A percentile compares a stretch with the other conserved stretches of the same genome.
phyloP scores from a whole-genome alignment of 108 stramenopile genomes.

The Nitzschia palea region DNA sequence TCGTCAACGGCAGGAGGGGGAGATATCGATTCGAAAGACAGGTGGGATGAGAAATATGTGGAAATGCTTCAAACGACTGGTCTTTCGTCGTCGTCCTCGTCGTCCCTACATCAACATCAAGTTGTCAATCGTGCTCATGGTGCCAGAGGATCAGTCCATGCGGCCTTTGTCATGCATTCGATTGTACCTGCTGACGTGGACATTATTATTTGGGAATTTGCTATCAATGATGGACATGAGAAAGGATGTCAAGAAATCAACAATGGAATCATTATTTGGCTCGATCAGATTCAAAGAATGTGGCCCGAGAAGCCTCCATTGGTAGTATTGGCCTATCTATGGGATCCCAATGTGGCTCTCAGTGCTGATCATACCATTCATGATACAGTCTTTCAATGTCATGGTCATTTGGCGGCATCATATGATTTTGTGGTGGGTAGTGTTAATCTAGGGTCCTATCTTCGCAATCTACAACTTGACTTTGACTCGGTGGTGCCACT shows the following conservation, averaged over 20 bases:
- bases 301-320: background rate
- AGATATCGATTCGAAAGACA: background rate
- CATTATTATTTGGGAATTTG: background rate
- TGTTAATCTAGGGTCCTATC: background rate
- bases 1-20: background rate
- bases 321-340: background rate
- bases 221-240: background rate
- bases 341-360: background rate
- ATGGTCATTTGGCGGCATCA: background rate
- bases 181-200: background rate
- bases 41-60: background rate
- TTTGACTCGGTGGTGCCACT: background rate
- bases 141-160: background rate
- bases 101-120: background rate
- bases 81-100: background rate
- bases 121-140: background rate
- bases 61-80: background rate
- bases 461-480: background rate
- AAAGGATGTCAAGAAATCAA: background rate
- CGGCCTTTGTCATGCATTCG: background rate
- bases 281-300: background rate
- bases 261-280: background rate
- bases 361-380: background rate
- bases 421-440: background rate
- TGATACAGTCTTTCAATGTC: background rate